Evolutionary conservation across 257 asterid genomes (phyloP).

Genomic region (Salvia miltiorrhiza): DNA sequence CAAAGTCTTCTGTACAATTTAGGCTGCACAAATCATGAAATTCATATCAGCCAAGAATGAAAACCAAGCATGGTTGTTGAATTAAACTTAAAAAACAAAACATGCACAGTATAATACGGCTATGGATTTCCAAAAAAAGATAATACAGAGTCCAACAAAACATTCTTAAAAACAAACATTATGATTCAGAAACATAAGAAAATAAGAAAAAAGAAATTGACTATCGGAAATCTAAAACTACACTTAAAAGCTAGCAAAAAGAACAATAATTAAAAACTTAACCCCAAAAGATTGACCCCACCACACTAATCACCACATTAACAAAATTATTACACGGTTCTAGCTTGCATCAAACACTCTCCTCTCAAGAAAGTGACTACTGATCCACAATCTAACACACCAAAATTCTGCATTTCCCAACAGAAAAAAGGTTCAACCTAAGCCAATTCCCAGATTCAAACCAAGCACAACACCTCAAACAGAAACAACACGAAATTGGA

Average conservation of each 20-base stretch:
- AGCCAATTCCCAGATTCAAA: slow-evolving; percentile 28
- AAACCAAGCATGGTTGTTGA: background rate
- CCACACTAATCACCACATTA: slow-evolving; percentile 37
- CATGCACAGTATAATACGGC: slow-evolving; percentile 4
- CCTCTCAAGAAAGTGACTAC: slow-evolving; percentile 9
- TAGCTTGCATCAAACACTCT: slow-evolving; percentile 5
- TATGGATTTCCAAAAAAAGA: background rate
- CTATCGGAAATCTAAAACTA: slow-evolving; percentile 32
- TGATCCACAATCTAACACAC: slow-evolving; percentile 19
- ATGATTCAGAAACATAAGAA: slow-evolving; percentile 22
- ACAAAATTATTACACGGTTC: slow-evolving; percentile 16
- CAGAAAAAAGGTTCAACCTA: background rate
- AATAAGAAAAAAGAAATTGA: slow-evolving; percentile 7
- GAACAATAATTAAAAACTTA: slow-evolving; percentile 22
- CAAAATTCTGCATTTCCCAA: background rate
- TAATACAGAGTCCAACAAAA: slow-evolving; percentile 9
- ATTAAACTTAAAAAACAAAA: background rate
- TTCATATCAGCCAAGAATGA: slow-evolving; percentile 7
- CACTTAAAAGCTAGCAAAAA: slow-evolving; percentile 33
- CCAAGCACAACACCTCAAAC: background rate
- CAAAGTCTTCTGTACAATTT: slow-evolving; percentile 69
- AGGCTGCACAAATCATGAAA: slow-evolving; percentile 50
- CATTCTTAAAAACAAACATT: slow-evolving; percentile 26
- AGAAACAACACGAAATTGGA: slow-evolving; percentile 3
- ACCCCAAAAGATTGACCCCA: slow-evolving; percentile 43